phyloP scores from a whole-genome alignment of 495 filamentous ascomycete genomes.

The Aspergillus hancockii region DNA sequence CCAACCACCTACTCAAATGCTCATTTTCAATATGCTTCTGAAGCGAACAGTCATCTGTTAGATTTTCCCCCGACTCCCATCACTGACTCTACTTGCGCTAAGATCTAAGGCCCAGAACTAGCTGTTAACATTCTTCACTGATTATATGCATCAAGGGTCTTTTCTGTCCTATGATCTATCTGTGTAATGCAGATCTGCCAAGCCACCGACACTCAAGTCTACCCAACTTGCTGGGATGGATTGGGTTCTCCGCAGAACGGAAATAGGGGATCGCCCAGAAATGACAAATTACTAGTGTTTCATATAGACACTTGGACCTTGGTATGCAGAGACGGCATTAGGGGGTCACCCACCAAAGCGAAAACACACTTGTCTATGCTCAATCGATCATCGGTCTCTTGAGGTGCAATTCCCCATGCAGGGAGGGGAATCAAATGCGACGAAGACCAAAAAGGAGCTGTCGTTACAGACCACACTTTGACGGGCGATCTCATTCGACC shows the following conservation, averaged over 20 bases:
- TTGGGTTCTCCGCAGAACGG: not conserved
- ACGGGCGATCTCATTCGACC: not conserved
- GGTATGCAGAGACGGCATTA: not conserved
- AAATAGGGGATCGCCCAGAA: slow-evolving; percentile 8
- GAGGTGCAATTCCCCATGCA: not conserved
- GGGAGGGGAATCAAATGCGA: not conserved
- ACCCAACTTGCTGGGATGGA: slow-evolving; percentile 6
- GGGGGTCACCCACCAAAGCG: not conserved
- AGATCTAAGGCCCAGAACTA: not conserved
- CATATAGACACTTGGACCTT: not conserved
- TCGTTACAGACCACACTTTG: not conserved
- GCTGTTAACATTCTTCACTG: not conserved
- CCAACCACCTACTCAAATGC: not conserved
- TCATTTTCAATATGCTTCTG: not conserved
- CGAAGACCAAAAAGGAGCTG: not conserved
- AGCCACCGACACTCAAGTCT: not conserved
- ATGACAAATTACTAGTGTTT: slow-evolving; percentile 4
- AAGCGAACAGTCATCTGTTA: not conserved
- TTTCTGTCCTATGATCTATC: not conserved
- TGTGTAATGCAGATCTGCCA: not conserved
- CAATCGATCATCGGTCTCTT: not conserved
- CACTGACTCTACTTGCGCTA: no score
- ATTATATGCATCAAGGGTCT: slow-evolving; percentile 1
- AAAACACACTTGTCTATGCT: not conserved
- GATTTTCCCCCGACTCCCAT: not conserved